Conservation (phyloP, 495 filamentous ascomycete genomes). For the Polyplosphaeria fusca region DNA sequence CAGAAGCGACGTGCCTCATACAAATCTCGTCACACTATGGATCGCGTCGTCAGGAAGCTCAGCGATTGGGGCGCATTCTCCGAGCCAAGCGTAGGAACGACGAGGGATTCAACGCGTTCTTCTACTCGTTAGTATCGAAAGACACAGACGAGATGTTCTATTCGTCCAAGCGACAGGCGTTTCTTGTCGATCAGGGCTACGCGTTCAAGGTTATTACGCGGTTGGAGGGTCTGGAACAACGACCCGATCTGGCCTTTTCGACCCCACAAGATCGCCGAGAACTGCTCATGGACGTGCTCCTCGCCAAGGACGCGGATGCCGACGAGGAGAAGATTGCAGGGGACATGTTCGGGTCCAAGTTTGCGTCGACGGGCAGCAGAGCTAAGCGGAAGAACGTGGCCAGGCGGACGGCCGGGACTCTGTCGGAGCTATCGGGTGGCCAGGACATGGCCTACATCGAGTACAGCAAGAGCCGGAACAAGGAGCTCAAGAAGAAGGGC, state of each 20-base stretch:
- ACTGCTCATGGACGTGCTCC: slow-evolving; percentile 84
- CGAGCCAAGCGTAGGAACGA: slow-evolving; percentile 95
- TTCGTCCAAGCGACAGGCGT: slow-evolving; percentile 93
- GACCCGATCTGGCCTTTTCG: slow-evolving; percentile 74
- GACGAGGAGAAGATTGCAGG: slow-evolving; percentile 77
- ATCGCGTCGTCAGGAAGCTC: slow-evolving; percentile 94
- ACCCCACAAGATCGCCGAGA: slow-evolving; percentile 81
- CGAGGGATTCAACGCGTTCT: slow-evolving; percentile 99
- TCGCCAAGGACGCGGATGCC: slow-evolving; percentile 77
- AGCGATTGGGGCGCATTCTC: slow-evolving; percentile 90
- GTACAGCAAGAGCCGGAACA: slow-evolving; percentile 70
- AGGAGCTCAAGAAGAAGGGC: slow-evolving; percentile 74
- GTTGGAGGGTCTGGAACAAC: slow-evolving; percentile 82
- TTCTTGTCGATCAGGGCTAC: slow-evolving; percentile 97
- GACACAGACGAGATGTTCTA: slow-evolving; percentile 99
- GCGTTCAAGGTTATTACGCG: slow-evolving; percentile 99
- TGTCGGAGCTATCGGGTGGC: slow-evolving; percentile 82
- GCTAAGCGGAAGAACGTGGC: slow-evolving; percentile 53
- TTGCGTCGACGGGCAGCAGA: slow-evolving; percentile 41
- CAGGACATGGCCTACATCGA: slow-evolving; percentile 98
- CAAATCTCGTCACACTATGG: slow-evolving; percentile 99
- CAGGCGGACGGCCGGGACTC: slow-evolving; percentile 75
- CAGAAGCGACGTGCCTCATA: slow-evolving; percentile 95
- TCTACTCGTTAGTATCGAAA: slow-evolving; percentile 95
- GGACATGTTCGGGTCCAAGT: slow-evolving; percentile 71